A percentile compares a stretch with the other conserved stretches of the same genome.
Conservation (phyloP, 2,329 filamentous ascomycete species). For the Thielaviopsis ethacetica region DNA sequence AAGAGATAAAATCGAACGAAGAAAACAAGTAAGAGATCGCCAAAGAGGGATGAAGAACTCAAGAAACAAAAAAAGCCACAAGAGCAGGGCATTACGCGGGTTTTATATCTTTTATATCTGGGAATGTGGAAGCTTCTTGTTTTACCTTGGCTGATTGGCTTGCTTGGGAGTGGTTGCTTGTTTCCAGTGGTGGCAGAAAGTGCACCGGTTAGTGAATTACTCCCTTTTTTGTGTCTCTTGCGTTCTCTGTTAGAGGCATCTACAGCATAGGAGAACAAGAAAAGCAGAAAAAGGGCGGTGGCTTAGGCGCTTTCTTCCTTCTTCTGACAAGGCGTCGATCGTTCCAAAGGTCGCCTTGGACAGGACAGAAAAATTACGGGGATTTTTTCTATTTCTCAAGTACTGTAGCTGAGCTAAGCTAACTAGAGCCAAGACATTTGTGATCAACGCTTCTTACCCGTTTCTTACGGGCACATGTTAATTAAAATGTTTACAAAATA, state of each 20-base stretch:
- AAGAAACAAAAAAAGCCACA: not conserved
- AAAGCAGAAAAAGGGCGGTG: not conserved
- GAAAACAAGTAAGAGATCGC: not conserved
- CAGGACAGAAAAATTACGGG: not conserved
- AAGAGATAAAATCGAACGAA: not conserved
- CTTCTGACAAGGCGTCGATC: not conserved
- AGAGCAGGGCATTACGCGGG: not conserved
- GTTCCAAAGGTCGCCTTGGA: not conserved
- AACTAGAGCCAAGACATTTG: not conserved
- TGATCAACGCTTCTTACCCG: not conserved
- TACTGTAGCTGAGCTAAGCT: not conserved
- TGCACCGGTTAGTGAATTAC: not conserved
- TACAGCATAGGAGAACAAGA: not conserved
- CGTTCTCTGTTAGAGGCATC: not conserved
- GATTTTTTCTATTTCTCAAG: not conserved
- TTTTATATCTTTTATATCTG: not conserved
- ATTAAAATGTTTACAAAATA: not conserved
- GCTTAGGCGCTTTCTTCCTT: not conserved
- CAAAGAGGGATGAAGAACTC: not conserved
- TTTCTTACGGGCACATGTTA: not conserved
- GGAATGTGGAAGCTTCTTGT: not conserved
- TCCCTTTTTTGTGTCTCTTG: not conserved
- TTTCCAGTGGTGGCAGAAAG: not conserved
- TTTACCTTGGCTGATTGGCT: not conserved
- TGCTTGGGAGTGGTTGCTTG: not conserved